Percentiles rank a stretch among this genome's conserved stretches.
Conservation (phyloP, 2,329 filamentous ascomycete species). For the Ascochyta viciae-villosae region DNA sequence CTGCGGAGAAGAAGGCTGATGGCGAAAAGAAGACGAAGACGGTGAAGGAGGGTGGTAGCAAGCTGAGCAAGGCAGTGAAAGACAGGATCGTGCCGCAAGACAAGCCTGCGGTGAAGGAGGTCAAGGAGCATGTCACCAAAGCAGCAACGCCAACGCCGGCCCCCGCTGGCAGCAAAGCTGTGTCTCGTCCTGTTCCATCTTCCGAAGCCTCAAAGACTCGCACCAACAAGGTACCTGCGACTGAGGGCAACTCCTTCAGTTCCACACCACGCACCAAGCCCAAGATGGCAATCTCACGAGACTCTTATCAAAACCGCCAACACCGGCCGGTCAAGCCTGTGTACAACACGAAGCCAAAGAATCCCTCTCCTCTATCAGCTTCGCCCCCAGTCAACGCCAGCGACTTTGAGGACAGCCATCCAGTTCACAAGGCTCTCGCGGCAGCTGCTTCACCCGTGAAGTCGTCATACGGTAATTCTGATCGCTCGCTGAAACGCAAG, state of each 20-base stretch:
- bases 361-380: constrained; percentile 67
- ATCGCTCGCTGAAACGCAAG: constrained; percentile 50
- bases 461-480: constrained; percentile 38
- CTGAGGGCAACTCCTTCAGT: constrained; percentile 28
- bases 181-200: constrained; percentile 28
- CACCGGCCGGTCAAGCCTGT: constrained; percentile 41
- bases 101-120: constrained; percentile 31
- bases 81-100: constrained; percentile 29
- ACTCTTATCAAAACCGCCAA: constrained; percentile 31
- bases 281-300: constrained; percentile 35
- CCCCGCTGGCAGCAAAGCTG: constrained; percentile 25
- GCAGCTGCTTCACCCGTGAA: constrained; percentile 46
- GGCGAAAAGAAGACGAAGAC: constrained; percentile 34
- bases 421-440: constrained; percentile 48
- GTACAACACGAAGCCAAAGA: constrained; percentile 62
- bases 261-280: constrained; percentile 40
- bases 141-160: constrained; percentile 18
- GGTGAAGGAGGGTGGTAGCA: constrained; percentile 30
- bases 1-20: constrained; percentile 36
- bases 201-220: constrained; percentile 36
- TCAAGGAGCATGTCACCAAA: constrained; percentile 33
- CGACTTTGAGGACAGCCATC: constrained; percentile 59
- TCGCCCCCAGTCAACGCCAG: constrained; percentile 68
- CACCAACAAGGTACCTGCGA: constrained; percentile 37
- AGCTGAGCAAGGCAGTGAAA: constrained; percentile 36